Conservation (phyloP, 2,329 filamentous ascomycete genomes). For the Apiospora marii region DNA sequence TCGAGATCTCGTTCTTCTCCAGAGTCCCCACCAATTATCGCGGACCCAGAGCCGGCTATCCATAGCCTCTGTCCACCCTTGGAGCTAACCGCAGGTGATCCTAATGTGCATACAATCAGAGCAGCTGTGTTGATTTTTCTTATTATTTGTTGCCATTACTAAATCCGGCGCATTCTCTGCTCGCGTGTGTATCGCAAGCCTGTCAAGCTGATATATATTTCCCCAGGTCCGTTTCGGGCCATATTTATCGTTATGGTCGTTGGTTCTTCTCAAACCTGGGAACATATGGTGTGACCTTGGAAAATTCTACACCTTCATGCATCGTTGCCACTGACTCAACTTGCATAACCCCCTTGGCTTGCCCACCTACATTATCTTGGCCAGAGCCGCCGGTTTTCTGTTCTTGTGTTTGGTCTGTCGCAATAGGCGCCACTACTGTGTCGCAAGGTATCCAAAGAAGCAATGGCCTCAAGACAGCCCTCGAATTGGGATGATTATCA, state of each 20-base stretch:
- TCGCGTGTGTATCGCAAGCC: conserved; percentile 12
- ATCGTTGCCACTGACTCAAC: neutral
- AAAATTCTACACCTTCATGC: conserved; percentile 19
- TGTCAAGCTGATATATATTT: conserved; percentile 3
- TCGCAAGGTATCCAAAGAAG: neutral
- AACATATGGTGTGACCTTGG: conserved; percentile 18
- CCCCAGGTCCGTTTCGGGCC: neutral
- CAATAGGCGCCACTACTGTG: neutral
- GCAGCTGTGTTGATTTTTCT: conserved; percentile 14
- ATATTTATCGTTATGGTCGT: neutral
- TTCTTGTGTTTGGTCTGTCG: neutral
- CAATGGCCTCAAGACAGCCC: conserved; percentile 36
- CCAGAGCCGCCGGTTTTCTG: neutral
- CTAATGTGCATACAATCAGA: conserved; percentile 19
- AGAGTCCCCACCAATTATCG: conserved; percentile 12
- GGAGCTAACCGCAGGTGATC: conserved; percentile 8
- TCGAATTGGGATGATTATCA: conserved; percentile 57
- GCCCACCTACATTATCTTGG: neutral
- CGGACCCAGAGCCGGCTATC: conserved; percentile 6
- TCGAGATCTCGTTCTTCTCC: conserved; percentile 9
- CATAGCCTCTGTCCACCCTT: conserved; percentile 16
- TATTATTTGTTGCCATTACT: conserved; percentile 15
- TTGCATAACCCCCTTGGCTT: neutral
- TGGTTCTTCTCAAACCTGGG: neutral
- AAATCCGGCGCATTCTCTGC: conserved; percentile 15